A percentile compares a stretch with the other conserved stretches of the same genome.
Conservation (phyloP, 2,329 filamentous ascomycete genomes). For the Aspergillus tanneri region DNA sequence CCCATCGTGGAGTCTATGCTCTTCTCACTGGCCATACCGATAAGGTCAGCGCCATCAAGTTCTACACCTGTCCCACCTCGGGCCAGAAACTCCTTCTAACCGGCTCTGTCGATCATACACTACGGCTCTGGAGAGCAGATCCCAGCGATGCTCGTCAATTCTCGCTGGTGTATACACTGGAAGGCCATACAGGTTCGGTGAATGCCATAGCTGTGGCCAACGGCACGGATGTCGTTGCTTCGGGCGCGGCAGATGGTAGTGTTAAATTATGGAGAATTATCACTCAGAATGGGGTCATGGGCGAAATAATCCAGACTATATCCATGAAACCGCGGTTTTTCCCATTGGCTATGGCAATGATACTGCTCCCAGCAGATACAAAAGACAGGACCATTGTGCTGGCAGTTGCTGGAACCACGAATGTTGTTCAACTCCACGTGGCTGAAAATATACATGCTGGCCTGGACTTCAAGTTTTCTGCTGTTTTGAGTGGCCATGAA, state of each 20-base stretch:
- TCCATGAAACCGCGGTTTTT: conserved; percentile 75
- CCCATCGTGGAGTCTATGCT: conserved; percentile 58
- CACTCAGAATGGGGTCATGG: conserved; percentile 32
- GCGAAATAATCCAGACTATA: conserved; percentile 67
- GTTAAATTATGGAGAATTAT: conserved; percentile 67
- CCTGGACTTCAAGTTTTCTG: conserved; percentile 65
- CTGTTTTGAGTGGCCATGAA: conserved; percentile 84
- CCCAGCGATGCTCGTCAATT: conserved; percentile 34
- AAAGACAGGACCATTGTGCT: conserved; percentile 58
- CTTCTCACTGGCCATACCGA: conserved; percentile 76
- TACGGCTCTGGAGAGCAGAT: conserved; percentile 61
- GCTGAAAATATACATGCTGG: conserved; percentile 46
- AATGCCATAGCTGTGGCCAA: conserved; percentile 59
- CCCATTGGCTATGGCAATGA: conserved; percentile 72
- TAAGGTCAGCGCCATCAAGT: conserved; percentile 78
- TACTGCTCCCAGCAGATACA: conserved; percentile 54
- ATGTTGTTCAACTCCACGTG: conserved; percentile 76
- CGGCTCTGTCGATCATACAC: conserved; percentile 75
- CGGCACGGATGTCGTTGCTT: conserved; percentile 52
- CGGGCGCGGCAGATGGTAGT: conserved; percentile 63
- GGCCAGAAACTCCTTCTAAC: conserved; percentile 64
- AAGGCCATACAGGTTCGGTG: conserved; percentile 70
- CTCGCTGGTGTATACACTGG: conserved; percentile 49
- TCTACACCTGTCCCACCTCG: conserved; percentile 59
- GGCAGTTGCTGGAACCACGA: conserved; percentile 81